phyloP scores from a whole-genome alignment of 2,329 filamentous ascomycete species.

The Curvularia eragrostidis region DNA sequence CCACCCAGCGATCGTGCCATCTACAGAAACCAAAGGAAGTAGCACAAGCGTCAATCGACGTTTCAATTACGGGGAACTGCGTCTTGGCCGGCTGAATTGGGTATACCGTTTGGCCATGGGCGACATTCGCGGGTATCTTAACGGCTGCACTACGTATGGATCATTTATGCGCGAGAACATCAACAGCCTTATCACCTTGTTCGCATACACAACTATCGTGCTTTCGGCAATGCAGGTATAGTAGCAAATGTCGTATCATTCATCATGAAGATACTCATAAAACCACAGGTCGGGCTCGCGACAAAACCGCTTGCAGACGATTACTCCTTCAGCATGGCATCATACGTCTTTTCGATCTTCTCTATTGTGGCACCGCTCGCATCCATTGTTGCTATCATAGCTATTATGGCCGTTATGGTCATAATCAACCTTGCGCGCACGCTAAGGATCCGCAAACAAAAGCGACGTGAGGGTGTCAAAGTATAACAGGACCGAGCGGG shows the following conservation, averaged over 20 bases:
- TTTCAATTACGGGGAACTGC: constrained; percentile 36
- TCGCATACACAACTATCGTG: constrained; percentile 36
- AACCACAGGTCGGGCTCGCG: constrained; percentile 30
- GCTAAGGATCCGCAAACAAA: constrained; percentile 21
- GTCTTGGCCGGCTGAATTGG: constrained; percentile 36
- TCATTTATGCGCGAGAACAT: constrained; percentile 33
- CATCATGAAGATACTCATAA: too few relatives aligned
- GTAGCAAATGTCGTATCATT: too few relatives aligned
- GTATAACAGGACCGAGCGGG: background rate
- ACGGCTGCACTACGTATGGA: constrained; percentile 33
- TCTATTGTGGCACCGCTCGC: constrained; percentile 30
- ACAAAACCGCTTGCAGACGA: constrained; percentile 23
- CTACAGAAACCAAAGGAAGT: background rate
- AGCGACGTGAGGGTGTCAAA: constrained; percentile 12
- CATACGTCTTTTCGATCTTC: constrained; percentile 32
- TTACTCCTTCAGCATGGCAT: constrained; percentile 30
- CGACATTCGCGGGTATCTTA: constrained; percentile 28
- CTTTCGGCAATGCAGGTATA: constrained; percentile 40
- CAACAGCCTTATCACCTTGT: constrained; percentile 32
- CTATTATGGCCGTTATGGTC: constrained; percentile 21
- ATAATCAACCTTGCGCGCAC: constrained; percentile 15
- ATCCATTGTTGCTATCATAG: constrained; percentile 21
- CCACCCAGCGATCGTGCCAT: background rate
- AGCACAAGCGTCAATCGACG: constrained; percentile 29
- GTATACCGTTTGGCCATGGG: constrained; percentile 28